Conservation (phyloP, 805 yeast genomes). For the Metschnikowia corniflorae region DNA sequence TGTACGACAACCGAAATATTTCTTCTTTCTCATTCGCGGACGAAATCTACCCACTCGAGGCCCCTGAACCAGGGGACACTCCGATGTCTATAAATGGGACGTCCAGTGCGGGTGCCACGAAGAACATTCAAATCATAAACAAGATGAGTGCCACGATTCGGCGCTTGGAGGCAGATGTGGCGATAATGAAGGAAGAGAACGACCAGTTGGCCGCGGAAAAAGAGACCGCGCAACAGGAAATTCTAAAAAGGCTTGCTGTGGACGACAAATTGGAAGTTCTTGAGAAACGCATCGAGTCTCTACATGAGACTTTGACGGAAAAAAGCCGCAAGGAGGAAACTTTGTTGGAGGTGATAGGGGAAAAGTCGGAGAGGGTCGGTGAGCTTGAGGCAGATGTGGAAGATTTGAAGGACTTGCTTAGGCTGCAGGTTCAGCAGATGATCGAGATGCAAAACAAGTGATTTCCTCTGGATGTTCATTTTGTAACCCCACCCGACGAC, state of each 20-base stretch:
- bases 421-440: conserved; percentile 83
- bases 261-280: conserved; percentile 29
- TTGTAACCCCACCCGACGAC: too few relatives aligned
- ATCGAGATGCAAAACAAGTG: conserved; percentile 17
- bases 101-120: conserved; percentile 16
- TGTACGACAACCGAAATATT: conserved; percentile 6
- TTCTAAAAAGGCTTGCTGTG: conserved; percentile 41
- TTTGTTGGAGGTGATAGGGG: conserved; percentile 72
- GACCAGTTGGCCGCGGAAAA: conserved; percentile 52
- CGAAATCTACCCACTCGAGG: conserved; percentile 19
- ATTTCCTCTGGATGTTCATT: too few relatives aligned
- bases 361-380: conserved; percentile 78
- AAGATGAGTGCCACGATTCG: conserved; percentile 75
- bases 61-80: conserved; percentile 10
- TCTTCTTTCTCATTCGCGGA: conserved; percentile 40
- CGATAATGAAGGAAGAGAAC: conserved; percentile 61
- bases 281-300: conserved; percentile 24
- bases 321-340: conserved; percentile 45
- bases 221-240: conserved; percentile 63
- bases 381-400: conserved; percentile 85
- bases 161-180: conserved; percentile 73
- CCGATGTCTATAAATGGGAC: conserved; percentile 9
- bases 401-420: conserved; percentile 82
- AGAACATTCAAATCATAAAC: conserved; percentile 59
- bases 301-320: conserved; percentile 31